Evolutionary conservation across 192 early-diverging fungal genomes (phyloP), one percentile per base, ranked within the genome.

Genomic region (Coemansia sp.): DNA sequence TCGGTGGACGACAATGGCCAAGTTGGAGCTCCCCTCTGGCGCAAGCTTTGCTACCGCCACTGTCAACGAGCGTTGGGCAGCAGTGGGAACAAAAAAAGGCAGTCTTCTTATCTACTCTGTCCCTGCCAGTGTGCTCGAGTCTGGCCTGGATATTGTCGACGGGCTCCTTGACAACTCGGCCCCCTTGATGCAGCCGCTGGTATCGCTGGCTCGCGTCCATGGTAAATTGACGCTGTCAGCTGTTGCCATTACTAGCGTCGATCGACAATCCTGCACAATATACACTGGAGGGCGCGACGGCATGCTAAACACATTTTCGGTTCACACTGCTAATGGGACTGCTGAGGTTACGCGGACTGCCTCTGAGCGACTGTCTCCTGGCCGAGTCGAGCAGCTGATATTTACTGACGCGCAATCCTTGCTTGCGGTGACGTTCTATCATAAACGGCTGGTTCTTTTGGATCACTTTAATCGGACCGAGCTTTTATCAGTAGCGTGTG

Each of bases 401-500:
- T 70, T 36, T 14, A n/a, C 31, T 34, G 26, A 18, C 26, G 5
- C 80, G n/a, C 68, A 86, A 31, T 84, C 88, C 48, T 76, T 90
- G 9, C 56, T 90, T 0, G 72, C 91, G 4, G 78, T 90, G 21
- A 89, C 90, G 4, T 95, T 94, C 68, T 90, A 86, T 66, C 76
- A 88, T 26, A 90, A 90, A 55, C 73, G 87, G 23, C 83, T 93
- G 41, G 90, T 91, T 62, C 80, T 92, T 0, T 82, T 86, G 50
- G 92, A 95, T 64, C 20, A 85, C 52, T 76, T 75, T 6, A 88
- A 88, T 62, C 80, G 86, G 13, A 87, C 84, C 65, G 84, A 90
- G 72, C 78, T 90, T 67, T 75, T 90, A 34, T 87, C 89, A 2
- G 76, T 93, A 16, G 84, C 73, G 0, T 92, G 92, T 73, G 91